Conservation (phyloP, 352 stramenopile species). For the Thalassiosira mediterranea region DNA sequence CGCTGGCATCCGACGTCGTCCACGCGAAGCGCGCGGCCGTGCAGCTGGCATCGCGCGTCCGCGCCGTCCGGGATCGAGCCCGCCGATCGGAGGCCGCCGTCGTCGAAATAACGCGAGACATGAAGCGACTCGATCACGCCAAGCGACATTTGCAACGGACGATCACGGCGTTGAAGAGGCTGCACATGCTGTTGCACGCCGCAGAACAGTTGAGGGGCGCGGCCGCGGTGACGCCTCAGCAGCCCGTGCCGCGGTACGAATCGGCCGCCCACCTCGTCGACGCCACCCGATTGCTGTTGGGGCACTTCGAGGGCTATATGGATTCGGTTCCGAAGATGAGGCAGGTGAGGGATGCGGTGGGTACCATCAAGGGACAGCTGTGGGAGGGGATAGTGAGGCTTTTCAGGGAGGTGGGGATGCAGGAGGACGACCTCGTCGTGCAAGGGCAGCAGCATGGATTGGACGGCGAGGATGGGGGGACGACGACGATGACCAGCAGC, state of each 20-base stretch:
- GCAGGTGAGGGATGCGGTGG: conserved; percentile 90
- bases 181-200: conserved; percentile 98
- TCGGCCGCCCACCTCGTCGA: conserved; percentile 95
- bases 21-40: conserved; percentile 86
- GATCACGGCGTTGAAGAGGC: conserved; percentile 93
- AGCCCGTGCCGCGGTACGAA: conserved; percentile 84
- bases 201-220: conserved; percentile 88
- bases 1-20: conserved; percentile 64
- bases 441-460: conserved; percentile 32
- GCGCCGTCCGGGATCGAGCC: conserved; percentile 92
- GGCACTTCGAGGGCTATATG: conserved; percentile 95
- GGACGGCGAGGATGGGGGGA: conserved; percentile 3
- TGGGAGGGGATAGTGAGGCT: conserved; percentile 64
- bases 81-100: conserved; percentile 96
- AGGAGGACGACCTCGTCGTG: conserved; percentile 13
- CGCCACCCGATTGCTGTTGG: conserved; percentile 93
- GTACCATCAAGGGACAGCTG: conserved; percentile 87
- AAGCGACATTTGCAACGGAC: conserved; percentile 95
- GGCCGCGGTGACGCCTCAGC: conserved; percentile 42
- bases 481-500: not conserved
- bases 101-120: conserved; percentile 97
- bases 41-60: conserved; percentile 91
- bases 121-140: conserved; percentile 97
- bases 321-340: conserved; percentile 86
- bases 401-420: conserved; percentile 66